Conservation (phyloP, 371 early-diverging fungal genomes). For the Mycotypha africana region DNA sequence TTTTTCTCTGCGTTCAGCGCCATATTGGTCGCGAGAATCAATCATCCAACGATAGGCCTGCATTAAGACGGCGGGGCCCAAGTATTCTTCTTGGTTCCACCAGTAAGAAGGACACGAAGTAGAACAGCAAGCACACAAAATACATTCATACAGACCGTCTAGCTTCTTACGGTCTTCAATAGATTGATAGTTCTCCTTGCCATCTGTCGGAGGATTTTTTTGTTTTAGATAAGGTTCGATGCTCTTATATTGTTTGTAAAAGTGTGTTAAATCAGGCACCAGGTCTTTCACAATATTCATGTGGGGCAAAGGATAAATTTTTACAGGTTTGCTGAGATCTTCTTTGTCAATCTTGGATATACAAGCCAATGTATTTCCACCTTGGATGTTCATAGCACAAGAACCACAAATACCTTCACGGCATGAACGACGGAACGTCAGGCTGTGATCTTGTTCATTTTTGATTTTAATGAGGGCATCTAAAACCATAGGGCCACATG, state of each 20-base stretch:
- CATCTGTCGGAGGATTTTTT: conserved; percentile 60
- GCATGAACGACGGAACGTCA: conserved; percentile 85
- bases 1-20: conserved; percentile 79
- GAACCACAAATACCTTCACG: conserved; percentile 90
- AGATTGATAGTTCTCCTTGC: conserved; percentile 84
- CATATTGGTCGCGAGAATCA: conserved; percentile 93
- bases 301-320: conserved; percentile 96
- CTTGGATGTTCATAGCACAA: conserved; percentile 97
- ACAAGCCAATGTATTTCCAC: conserved; percentile 93
- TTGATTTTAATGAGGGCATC: conserved; percentile 96
- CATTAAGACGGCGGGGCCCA: conserved; percentile 95
- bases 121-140: conserved; percentile 96
- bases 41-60: conserved; percentile 98
- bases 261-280: conserved; percentile 90
- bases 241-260: conserved; percentile 95
- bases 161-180: conserved; percentile 94
- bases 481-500: conserved; percentile 92
- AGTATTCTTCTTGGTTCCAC: conserved; percentile 94
- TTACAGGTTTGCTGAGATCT: conserved; percentile 58
- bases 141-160: conserved; percentile 97
- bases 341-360: conserved; percentile 79
- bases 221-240: conserved; percentile 95
- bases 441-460: conserved; percentile 89
- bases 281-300: conserved; percentile 87
- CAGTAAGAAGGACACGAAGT: conserved; percentile 96